These are phyloP conservation scores for Trametes hirsuta DNA, from an alignment of 1,284 basidiomycete species.

Conservation along the genomic window DNA sequence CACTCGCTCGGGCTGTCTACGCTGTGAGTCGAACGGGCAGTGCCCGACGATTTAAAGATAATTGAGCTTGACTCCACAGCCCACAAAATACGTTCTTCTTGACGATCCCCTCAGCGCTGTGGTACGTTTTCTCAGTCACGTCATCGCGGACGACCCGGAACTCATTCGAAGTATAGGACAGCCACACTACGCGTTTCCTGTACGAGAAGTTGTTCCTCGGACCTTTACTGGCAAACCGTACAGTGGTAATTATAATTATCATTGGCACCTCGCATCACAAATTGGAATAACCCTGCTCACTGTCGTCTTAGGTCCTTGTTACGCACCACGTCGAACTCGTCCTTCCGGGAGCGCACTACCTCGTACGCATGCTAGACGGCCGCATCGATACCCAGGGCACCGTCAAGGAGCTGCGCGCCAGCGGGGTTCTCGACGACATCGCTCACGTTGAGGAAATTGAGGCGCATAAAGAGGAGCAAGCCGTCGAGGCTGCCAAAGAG, in stretches of 20 bases:
- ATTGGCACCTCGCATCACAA: not conserved
- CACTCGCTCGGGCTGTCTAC: constrained; percentile 72
- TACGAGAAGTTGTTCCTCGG: constrained; percentile 68
- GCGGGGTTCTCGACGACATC: constrained; percentile 63
- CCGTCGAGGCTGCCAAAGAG: constrained; percentile 41
- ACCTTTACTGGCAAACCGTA: constrained; percentile 65
- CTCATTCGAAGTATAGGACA: constrained; percentile 51
- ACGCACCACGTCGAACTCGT: constrained; percentile 80
- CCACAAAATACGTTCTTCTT: constrained; percentile 64
- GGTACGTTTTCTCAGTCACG: constrained; percentile 41
- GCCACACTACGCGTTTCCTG: constrained; percentile 72
- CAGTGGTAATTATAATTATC: constrained; percentile 52
- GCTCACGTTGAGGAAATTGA: constrained; percentile 45
- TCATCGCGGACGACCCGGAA: not conserved
- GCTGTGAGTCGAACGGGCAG: constrained; percentile 34
- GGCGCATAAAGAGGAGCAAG: constrained; percentile 36
- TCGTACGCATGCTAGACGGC: constrained; percentile 76
- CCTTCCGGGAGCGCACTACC: constrained; percentile 67
- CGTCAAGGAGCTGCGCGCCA: constrained; percentile 58
- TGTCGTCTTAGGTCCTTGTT: constrained; percentile 56
- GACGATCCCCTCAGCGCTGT: constrained; percentile 78
- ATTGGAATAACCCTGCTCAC: not conserved
- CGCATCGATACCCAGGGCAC: constrained; percentile 71
- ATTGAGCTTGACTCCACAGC: constrained; percentile 15
- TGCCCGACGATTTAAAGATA: not conserved